Evolutionary conservation across 768 basidiomycete genomes (phyloP).

Genomic region (Solioccasus polychromus): DNA sequence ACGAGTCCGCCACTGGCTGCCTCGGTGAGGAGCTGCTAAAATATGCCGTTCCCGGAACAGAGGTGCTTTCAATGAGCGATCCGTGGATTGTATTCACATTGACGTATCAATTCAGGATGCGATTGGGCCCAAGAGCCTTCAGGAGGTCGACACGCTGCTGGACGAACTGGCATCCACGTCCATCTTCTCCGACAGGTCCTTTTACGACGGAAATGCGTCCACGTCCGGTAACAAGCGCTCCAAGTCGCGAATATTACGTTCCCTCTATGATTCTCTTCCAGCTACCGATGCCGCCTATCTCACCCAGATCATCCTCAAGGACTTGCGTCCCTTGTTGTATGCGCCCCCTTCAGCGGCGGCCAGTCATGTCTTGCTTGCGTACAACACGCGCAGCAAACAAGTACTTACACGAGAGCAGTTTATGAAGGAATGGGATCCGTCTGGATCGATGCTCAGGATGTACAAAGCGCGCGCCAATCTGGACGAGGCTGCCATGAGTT

Average conservation of each 20-base stretch:
- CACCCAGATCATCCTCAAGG: conserved; percentile 86
- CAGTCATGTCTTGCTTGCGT: conserved; percentile 48
- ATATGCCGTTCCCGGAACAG: conserved; percentile 35
- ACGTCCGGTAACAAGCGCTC: conserved; percentile 32
- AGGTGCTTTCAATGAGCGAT: conserved; percentile 23
- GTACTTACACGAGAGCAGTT: conserved; percentile 59
- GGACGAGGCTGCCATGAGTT: conserved; percentile 50
- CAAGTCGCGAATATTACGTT: conserved; percentile 41
- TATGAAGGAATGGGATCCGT: conserved; percentile 71
- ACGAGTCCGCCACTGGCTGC: conserved; percentile 53
- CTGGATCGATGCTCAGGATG: conserved; percentile 47
- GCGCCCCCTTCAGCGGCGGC: conserved; percentile 50
- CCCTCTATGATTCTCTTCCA: conserved; percentile 57
- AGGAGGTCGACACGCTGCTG: conserved; percentile 62
- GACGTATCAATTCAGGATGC: conserved; percentile 14
- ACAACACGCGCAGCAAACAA: conserved; percentile 54
- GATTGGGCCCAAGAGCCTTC: conserved; percentile 33
- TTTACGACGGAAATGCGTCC: conserved; percentile 34
- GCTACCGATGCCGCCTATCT: conserved; percentile 66
- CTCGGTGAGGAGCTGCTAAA: conserved; percentile 64
- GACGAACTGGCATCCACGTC: conserved; percentile 73
- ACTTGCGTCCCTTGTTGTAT: conserved; percentile 77
- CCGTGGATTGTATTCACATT: background rate
- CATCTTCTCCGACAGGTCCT: conserved; percentile 51
- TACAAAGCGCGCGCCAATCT: conserved; percentile 57